Base-by-base conservation (phyloP, 345 rosid species). In the Sisymbrium altissimum region DNA sequence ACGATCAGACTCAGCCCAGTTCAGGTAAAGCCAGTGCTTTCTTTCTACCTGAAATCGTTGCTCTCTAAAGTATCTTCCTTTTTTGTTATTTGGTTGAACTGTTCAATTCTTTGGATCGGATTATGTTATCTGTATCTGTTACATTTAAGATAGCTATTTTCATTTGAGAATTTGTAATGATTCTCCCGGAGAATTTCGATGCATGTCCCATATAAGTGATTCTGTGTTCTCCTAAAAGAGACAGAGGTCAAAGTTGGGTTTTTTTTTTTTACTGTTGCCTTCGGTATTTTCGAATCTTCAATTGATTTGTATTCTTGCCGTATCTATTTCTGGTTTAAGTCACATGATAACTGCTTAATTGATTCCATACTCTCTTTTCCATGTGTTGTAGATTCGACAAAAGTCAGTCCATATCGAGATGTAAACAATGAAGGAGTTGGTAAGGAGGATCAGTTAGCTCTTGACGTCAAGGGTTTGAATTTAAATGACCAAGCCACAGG, bases 381-480 rank as follows among this genome's bases (percentile, higher is more conserved):
- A 46, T 79, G 63, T 70, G 59, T 68, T 69, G 50, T 68, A 84
- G 96, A 82, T 80, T 41, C 82, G 39, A 70, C 73, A 54, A 86
- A 83, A 73, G 84, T 73, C 15, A 79, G 83, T 58, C 82, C 86
- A 39, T 50, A 60, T 71, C 69, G 54, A 79, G 79, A 60, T 80
- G 78, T 68, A 30, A 76, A 75, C 30, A 72, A 56, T 44, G 85
- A 83, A 54, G 84, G 59, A 66, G 77, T 27, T 49, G 73, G 74
- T 57, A 82, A 75, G 10, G 80, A 80, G 70, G 88, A 89, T 66
- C 83, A 78, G 64, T 71, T 81, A 53, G 72, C 86, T 46, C 30
- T 65, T 10, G 92, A 87, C 50, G 83, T 66, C 61, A 83, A 83
- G 41, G 83, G 77, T 73, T 69, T 83, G 64, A 84, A 91, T 76